Percentiles rank a stretch among this genome's conserved stretches.
These are phyloP conservation scores for Babesia caballi DNA, from an alignment of 169 alveolate species.

Conservation along the genomic window DNA sequence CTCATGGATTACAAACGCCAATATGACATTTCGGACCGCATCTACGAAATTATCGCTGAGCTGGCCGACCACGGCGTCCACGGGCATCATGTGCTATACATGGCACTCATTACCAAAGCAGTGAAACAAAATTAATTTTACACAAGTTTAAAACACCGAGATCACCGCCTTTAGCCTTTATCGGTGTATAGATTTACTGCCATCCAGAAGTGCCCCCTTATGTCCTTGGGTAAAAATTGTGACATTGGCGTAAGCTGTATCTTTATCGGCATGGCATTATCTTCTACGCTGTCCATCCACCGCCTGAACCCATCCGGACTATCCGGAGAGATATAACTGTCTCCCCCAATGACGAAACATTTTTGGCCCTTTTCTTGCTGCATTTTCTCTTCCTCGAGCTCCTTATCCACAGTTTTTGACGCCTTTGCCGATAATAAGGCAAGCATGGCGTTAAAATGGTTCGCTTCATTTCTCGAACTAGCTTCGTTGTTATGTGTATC, in stretches of 20 bases:
- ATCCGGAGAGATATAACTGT: neutral
- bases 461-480: neutral
- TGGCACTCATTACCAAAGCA: too few species aligned
- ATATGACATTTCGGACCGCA: too few species aligned
- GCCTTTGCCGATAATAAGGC: neutral
- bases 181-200: neutral
- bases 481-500: neutral
- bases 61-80: too few species aligned
- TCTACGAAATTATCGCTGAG: too few species aligned
- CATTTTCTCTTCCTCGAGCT: neutral
- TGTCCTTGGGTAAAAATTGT: slow-evolving; percentile 21
- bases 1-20: too few species aligned
- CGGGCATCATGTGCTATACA: too few species aligned
- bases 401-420: neutral
- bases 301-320: neutral
- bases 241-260: slow-evolving; percentile 50
- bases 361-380: neutral
- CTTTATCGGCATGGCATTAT: slow-evolving; percentile 56
- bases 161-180: too few species aligned
- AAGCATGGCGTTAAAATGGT: neutral
- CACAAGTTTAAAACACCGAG: too few species aligned
- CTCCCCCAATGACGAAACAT: slow-evolving; percentile 54
- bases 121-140: too few species aligned
- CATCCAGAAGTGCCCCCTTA: slow-evolving; percentile 6
- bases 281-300: slow-evolving; percentile 51